Base-by-base conservation (phyloP, 768 basidiomycete species). In the Hericium rajendrae region DNA sequence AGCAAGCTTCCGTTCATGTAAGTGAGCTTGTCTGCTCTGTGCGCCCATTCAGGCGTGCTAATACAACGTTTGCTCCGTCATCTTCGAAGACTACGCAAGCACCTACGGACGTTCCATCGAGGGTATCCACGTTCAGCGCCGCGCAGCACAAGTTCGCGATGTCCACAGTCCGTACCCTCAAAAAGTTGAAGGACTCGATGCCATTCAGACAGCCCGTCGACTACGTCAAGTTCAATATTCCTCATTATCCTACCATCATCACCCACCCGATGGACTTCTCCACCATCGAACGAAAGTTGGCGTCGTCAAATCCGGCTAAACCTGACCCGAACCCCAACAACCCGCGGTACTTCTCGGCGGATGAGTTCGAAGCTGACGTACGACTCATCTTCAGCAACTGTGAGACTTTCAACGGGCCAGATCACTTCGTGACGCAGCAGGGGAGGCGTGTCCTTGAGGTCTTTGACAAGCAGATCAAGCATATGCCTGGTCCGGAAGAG, bases 201-300 rank as follows among this genome's bases (percentile, higher is more conserved):
- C 84, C 93, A 1, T 99, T 99, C 73, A 71, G 87, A 54, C 77
- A 76, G 52, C 94, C 97, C 18, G 97, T 99, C 57, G 97, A 99
- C 69, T 79, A 85, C 20, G 79, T 94, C 62, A 86, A 83, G 8
- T 75, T 92, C 63, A 83, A 82, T 59, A 83, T 91, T 59, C 95
- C 93, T 9, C 92, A 95, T 69, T 99, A 99, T 65, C 81, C 81
- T 38, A 78, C 78, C 48, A 83, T 98, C 67, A 82, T 99, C 72
- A 90, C 85, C 67, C 81, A 78, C 26, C 97, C 97, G 0, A 97
- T 97, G 91, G 97, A 98, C 69, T 79, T 99, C 49, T 79, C 84
- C 3, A 97, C 95, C 48, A 82, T 97, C 58, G 95, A 98, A 72
- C 82, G 82, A 65, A 97, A 97, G 73, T 77, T 98, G 46, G 65